Base-by-base conservation (phyloP, 73 alveolate genomes). In the Breviolum minutum region DNA sequence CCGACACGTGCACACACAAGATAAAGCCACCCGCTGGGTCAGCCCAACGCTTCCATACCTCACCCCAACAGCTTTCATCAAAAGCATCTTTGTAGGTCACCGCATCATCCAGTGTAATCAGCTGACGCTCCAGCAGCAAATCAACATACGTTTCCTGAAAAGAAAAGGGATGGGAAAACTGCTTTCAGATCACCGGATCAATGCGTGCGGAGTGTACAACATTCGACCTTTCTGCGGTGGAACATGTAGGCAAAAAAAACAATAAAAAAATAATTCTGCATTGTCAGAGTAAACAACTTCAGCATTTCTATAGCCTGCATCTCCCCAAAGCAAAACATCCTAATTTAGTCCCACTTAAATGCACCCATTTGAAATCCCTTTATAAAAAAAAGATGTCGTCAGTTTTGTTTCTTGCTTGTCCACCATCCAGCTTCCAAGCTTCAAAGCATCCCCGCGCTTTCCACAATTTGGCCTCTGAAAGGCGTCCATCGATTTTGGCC, bases 81-180 rank as follows among this genome's bases (percentile, higher is more conserved):
- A 14, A 22, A 14, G 17, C 77, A 71, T 29, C 98, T 68, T 92
- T 92, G 90, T 74, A 92, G 91, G 98, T 92, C 64, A 60, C 80
- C 22, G 98, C 98, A 30, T 92, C 98, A 80, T 92, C 98, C 29
- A 64, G 54, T 8, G 98, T 70, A 66, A 92, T 92, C 61, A 92
- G 81, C 69, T 92, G 98, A 54, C 98, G 86, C 86, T 29, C 69
- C 90, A 92, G 30, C n/a, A 92, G 62, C 24, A 92, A 80, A 63
- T 92, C 98, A n/a, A 92, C 98, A 22, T 17, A 74, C 7, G 60
- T 22, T 68, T 92, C 98, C 98, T 92, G 20, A 26, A 30, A 27
- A 1, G 32, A 27, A 73, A 24, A 24, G 83, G 32, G 32, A 13
- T 9, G 83, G 54, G 54, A 40, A 40, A 40, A 40, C 54, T 3